A percentile compares a stretch with the other conserved stretches of the same genome.
These are phyloP conservation scores for Chalciporus piperatus DNA, from an alignment of 768 basidiomycete genomes.

Conservation along the genomic window DNA sequence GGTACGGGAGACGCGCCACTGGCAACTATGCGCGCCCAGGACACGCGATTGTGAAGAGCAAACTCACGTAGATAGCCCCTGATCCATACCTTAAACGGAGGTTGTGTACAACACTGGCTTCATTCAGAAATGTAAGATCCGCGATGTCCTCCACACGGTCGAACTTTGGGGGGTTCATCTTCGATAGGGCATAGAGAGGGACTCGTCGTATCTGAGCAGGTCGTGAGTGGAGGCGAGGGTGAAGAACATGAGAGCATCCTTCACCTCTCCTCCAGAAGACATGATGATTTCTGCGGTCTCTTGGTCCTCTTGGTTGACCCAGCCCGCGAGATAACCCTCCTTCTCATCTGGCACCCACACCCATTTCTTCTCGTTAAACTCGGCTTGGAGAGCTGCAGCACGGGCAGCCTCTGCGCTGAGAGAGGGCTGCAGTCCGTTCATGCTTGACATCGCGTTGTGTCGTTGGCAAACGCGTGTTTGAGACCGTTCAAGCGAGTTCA, in stretches of 20 bases:
- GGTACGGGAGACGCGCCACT: conserved; percentile 3
- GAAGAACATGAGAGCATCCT: conserved; percentile 11
- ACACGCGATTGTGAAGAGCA: neutral
- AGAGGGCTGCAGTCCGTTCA: conserved; percentile 50
- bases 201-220: conserved; percentile 55
- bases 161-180: conserved; percentile 99
- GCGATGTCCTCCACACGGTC: conserved; percentile 98
- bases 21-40: conserved; percentile 3
- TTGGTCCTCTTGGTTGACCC: conserved; percentile 85
- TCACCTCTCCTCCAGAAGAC: conserved; percentile 80
- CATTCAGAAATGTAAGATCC: conserved; percentile 95
- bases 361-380: conserved; percentile 98
- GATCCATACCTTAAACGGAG: conserved; percentile 87
- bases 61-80: conserved; percentile 86
- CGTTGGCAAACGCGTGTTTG: conserved; percentile 12
- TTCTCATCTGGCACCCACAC: conserved; percentile 95
- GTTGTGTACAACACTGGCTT: conserved; percentile 99
- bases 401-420: conserved; percentile 71
- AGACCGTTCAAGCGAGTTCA: neutral
- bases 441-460: conserved; percentile 21
- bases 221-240: conserved; percentile 5
- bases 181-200: conserved; percentile 78
- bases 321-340: conserved; percentile 92
- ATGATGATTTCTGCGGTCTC: conserved; percentile 83
- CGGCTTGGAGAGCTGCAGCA: conserved; percentile 87